phyloP scores from a whole-genome alignment of 2,329 filamentous ascomycete species.

The Xylariaceae sp. region DNA sequence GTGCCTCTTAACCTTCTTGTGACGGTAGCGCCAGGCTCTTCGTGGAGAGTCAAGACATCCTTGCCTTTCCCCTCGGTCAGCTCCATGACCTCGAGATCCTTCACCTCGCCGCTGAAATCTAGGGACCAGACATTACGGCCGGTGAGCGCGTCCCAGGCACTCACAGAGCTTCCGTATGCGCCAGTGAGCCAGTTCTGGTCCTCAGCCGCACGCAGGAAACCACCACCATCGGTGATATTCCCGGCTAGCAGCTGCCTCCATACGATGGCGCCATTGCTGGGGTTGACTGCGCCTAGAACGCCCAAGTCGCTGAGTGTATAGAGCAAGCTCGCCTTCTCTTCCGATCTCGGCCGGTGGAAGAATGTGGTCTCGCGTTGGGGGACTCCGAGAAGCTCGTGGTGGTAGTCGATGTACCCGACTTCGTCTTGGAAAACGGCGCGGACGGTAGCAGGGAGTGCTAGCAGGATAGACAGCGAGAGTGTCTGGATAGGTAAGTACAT shows the following conservation, averaged over 20 bases:
- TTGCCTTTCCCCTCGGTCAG: slow-evolving; percentile 51
- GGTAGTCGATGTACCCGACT: slow-evolving; percentile 86
- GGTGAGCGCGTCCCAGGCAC: slow-evolving; percentile 77
- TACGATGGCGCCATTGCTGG: slow-evolving; percentile 73
- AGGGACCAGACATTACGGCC: slow-evolving; percentile 74
- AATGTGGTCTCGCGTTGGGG: slow-evolving; percentile 82
- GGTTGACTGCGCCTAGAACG: slow-evolving; percentile 83
- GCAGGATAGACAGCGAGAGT: slow-evolving; percentile 30
- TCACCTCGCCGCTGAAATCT: slow-evolving; percentile 51
- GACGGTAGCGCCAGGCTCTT: slow-evolving; percentile 50
- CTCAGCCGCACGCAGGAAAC: slow-evolving; percentile 67
- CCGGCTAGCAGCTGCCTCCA: slow-evolving; percentile 76
- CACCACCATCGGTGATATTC: slow-evolving; percentile 40
- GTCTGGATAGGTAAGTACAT: slow-evolving; percentile 26
- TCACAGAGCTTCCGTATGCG: slow-evolving; percentile 63
- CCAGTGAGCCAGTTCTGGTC: slow-evolving; percentile 73
- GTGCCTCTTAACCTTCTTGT: slow-evolving; percentile 68
- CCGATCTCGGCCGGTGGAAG: slow-evolving; percentile 80
- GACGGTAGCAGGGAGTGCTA: slow-evolving; percentile 44
- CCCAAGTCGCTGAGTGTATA: slow-evolving; percentile 85
- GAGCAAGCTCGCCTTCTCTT: slow-evolving; percentile 80
- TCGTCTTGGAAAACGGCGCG: slow-evolving; percentile 82
- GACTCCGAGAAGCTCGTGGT: slow-evolving; percentile 80
- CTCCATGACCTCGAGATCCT: slow-evolving; percentile 73
- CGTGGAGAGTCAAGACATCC: slow-evolving; percentile 66